Evolutionary conservation across 768 basidiomycete species (phyloP), one percentile per base, ranked within the genome.

Genomic region (Suillus paluster): DNA sequence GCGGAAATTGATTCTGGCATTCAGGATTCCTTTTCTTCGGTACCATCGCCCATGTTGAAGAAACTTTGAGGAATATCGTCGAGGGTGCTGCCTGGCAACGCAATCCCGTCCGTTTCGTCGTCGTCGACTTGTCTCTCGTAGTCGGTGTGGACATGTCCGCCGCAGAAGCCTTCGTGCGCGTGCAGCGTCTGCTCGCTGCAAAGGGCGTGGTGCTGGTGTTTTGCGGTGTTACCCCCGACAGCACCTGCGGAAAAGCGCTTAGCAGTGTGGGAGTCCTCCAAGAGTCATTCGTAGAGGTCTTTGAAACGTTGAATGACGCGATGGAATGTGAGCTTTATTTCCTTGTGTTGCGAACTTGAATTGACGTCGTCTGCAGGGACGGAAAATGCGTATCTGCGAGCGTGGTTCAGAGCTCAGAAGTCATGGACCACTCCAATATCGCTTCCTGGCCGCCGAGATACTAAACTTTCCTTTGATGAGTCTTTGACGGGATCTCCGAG

Each of bases 111-210:
- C 88, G 92, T 4, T 99, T 97, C 79, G 84, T 99, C 36, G 85
- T 98, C 9, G 80, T 98, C 49, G 96, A 98, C 68, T 84, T 98
- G 36, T 79, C 90, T 36, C 86, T 94, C 36, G 95, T 95, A 1
- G 86, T 85, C 11, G 95, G 96, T 0, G 89, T 99, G 30, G 97
- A 99, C 74, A 90, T 97, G 84, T 96, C 93, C 0, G 87, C 96
- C 4, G 94, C 96, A 1, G 97, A 99, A 70, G 97, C 96, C 0
- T 94, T 98, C 66, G 92, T 98, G 42, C 86, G 97, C 11, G 83
- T 98, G 9, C 95, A 97, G 66, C 83, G 96, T 8, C 70, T 98
- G 10, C 78, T 98, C 33, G 80, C 84, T 5, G 85, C 85, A 3
- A 91, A 90, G 69, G 81, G 81, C n/a, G 90, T 98, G 58, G 84